These are phyloP conservation scores for Suillus americanus DNA, from an alignment of 768 basidiomycete genomes.

Conservation along the genomic window DNA sequence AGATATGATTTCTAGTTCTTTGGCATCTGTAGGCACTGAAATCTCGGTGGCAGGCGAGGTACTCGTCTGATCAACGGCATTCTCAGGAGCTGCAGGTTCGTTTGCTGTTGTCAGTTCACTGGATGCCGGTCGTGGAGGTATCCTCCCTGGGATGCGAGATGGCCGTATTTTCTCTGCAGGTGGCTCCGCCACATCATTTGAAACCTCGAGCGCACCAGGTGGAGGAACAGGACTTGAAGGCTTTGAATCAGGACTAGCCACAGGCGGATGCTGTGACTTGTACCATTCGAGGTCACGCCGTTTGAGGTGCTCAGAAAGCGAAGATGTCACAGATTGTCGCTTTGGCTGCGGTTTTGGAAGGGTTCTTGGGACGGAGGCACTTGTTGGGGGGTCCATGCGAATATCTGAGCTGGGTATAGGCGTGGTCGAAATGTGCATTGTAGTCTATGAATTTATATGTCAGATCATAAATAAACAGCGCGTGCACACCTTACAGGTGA, in stretches of 20 bases:
- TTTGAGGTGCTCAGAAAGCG: slow-evolving; percentile 23
- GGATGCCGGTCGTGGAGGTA: neutral
- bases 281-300: slow-evolving; percentile 33
- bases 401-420: neutral
- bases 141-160: slow-evolving; percentile 2
- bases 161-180: neutral
- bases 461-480: neutral
- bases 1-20: neutral
- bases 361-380: neutral
- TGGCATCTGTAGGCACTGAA: neutral
- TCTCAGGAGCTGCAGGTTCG: neutral
- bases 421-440: neutral
- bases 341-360: slow-evolving; percentile 27
- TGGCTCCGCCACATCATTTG: neutral
- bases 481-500: neutral
- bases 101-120: neutral
- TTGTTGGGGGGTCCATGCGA: neutral
- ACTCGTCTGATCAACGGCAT: neutral
- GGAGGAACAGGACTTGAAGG: neutral
- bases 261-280: slow-evolving; percentile 16
- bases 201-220: too few relatives aligned
- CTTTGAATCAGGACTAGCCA: neutral
- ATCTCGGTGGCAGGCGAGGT: neutral
- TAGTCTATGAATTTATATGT: neutral
- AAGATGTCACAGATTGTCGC: slow-evolving; percentile 18